Evolutionary conservation across 1,284 basidiomycete genomes (phyloP).

Genomic region (Sanghuangporus sanghuang): DNA sequence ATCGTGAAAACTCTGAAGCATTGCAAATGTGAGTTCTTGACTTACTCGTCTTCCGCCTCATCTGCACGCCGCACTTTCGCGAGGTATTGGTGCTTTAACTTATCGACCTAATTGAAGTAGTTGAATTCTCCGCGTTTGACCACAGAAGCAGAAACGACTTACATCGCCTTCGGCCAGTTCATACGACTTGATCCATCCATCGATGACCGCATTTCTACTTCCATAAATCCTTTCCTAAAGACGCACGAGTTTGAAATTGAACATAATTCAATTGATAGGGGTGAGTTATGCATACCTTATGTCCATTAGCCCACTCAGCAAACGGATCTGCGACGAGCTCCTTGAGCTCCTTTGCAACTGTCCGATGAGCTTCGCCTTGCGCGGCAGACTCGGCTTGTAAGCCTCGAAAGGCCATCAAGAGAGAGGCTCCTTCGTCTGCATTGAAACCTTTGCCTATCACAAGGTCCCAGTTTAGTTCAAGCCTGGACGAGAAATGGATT

Average conservation of each 20-base stretch:
- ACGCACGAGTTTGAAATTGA: neutral
- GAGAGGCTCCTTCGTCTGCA: slow-evolving; percentile 73
- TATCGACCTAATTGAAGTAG: slow-evolving; percentile 38
- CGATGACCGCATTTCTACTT: slow-evolving; percentile 54
- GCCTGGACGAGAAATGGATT: neutral
- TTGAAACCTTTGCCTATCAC: slow-evolving; percentile 56
- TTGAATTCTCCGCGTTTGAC: neutral
- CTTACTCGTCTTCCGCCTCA: slow-evolving; percentile 88
- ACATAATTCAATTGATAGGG: slow-evolving; percentile 8
- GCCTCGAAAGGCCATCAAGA: slow-evolving; percentile 73
- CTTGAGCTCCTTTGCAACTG: slow-evolving; percentile 62
- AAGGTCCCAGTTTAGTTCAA: neutral
- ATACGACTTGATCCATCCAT: slow-evolving; percentile 67
- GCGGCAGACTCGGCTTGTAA: slow-evolving; percentile 62
- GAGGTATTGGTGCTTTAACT: slow-evolving; percentile 74
- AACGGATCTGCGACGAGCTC: slow-evolving; percentile 71
- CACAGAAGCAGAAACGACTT: slow-evolving; percentile 16
- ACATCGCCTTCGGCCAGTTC: slow-evolving; percentile 61
- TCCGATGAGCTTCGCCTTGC: slow-evolving; percentile 63
- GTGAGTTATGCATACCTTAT: slow-evolving; percentile 45
- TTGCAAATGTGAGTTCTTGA: slow-evolving; percentile 13
- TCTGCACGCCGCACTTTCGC: slow-evolving; percentile 76
- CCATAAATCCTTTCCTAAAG: slow-evolving; percentile 52
- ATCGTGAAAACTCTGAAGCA: slow-evolving; percentile 11
- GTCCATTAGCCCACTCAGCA: slow-evolving; percentile 61